Conservation (phyloP, 495 filamentous ascomycete species). For the Annulohypoxylon stygium region DNA sequence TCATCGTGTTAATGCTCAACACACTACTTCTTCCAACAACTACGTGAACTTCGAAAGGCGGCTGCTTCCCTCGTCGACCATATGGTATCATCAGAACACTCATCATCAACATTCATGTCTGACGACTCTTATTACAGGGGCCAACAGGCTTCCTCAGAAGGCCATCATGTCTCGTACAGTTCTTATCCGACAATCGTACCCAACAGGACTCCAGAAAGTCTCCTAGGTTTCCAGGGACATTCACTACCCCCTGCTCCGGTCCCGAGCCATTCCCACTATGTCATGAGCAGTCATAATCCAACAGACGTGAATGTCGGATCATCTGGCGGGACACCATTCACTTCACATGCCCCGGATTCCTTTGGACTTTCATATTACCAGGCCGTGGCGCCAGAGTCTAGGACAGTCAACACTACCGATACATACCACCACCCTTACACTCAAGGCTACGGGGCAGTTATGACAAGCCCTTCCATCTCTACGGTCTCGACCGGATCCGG, state of each 20-base stretch:
- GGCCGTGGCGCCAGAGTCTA: slow-evolving; percentile 37
- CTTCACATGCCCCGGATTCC: slow-evolving; percentile 36
- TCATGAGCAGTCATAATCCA: slow-evolving; percentile 38
- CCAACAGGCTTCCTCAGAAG: slow-evolving; percentile 34
- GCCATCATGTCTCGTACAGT: slow-evolving; percentile 38
- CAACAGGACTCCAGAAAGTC: slow-evolving; percentile 36
- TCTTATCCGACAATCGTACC: slow-evolving; percentile 40
- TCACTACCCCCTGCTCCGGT: slow-evolving; percentile 35
- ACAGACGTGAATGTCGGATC: slow-evolving; percentile 43
- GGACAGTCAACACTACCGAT: slow-evolving; percentile 34
- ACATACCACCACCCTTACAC: slow-evolving; percentile 45
- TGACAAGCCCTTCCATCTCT: slow-evolving; percentile 39
- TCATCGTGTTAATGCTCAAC: slow-evolving; percentile 4
- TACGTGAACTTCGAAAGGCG: slow-evolving; percentile 2
- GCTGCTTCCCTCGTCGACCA: slow-evolving; percentile 35
- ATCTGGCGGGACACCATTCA: slow-evolving; percentile 40
- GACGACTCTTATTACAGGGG: slow-evolving; percentile 44
- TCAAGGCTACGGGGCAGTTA: slow-evolving; percentile 39
- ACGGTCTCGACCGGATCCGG: slow-evolving; percentile 36
- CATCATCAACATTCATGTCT: slow-evolving; percentile 40
- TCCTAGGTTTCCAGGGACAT: slow-evolving; percentile 45
- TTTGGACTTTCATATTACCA: slow-evolving; percentile 47
- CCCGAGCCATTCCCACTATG: slow-evolving; percentile 40
- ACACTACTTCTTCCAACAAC: not conserved
- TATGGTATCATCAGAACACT: slow-evolving; percentile 46